phyloP scores from a whole-genome alignment of 1,139 yeast genomes.

The Arxiozyma telluris region DNA sequence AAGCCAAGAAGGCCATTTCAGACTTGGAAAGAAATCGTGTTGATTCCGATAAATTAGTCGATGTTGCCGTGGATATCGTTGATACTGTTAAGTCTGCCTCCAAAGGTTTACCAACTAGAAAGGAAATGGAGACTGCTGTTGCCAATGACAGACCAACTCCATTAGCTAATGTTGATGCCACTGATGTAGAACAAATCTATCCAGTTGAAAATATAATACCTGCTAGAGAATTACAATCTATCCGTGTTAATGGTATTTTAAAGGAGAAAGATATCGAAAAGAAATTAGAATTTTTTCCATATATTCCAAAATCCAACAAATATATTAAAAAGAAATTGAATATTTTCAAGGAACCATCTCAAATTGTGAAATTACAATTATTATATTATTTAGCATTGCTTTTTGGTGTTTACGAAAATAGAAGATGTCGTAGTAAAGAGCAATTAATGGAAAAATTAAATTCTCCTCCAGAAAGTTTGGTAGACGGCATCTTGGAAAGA shows the following conservation, averaged over 20 bases:
- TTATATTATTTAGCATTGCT: slow-evolving; percentile 72
- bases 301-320: slow-evolving; percentile 38
- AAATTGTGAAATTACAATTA: slow-evolving; percentile 53
- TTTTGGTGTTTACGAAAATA: slow-evolving; percentile 68
- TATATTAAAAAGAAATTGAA: slow-evolving; percentile 46
- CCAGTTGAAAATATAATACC: slow-evolving; percentile 67
- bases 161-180: slow-evolving; percentile 61
- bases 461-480: slow-evolving; percentile 59
- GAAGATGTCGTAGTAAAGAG: slow-evolving; percentile 54
- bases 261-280: slow-evolving; percentile 42
- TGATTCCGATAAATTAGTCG: slow-evolving; percentile 72
- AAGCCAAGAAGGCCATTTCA: slow-evolving; percentile 83
- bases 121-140: slow-evolving; percentile 44
- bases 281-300: slow-evolving; percentile 55
- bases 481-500: slow-evolving; percentile 64
- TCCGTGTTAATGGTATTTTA: slow-evolving; percentile 52
- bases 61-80: slow-evolving; percentile 69
- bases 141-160: slow-evolving; percentile 78
- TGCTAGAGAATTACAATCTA: slow-evolving; percentile 49
- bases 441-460: slow-evolving; percentile 54
- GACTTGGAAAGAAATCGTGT: slow-evolving; percentile 76
- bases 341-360: slow-evolving; percentile 36
- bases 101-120: slow-evolving; percentile 59
- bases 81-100: slow-evolving; percentile 71
- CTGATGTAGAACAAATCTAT: slow-evolving; percentile 72